Conservation (phyloP, 768 basidiomycete genomes). For the Aureoboletus auriporus region DNA sequence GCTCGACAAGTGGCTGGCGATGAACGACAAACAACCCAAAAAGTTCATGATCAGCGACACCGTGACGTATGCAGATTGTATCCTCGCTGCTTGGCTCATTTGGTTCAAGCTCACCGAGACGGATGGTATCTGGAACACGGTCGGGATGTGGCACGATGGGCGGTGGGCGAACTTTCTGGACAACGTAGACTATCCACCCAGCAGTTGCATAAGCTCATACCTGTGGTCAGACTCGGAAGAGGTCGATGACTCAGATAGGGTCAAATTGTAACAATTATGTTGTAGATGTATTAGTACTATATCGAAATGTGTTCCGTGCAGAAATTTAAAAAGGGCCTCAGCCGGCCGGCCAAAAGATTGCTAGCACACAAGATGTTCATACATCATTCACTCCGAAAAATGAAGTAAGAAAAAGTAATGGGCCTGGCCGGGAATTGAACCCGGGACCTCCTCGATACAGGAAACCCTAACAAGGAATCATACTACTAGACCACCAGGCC, state of each 20-base stretch:
- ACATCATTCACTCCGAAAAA: neutral
- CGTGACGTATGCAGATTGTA: slow-evolving; percentile 34
- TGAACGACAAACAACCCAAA: slow-evolving; percentile 27
- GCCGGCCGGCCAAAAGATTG: no score
- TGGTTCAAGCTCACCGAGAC: slow-evolving; percentile 29
- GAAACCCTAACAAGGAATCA: slow-evolving; percentile 59
- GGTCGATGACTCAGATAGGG: neutral
- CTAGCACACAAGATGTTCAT: no score
- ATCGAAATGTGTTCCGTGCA: no score
- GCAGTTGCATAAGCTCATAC: no score
- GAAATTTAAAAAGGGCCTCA: no score
- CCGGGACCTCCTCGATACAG: slow-evolving; percentile 69
- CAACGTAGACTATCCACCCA: neutral
- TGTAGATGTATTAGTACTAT: no score
- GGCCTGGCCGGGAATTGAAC: slow-evolving; percentile 86
- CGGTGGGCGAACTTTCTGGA: slow-evolving; percentile 34
- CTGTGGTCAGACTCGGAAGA: neutral
- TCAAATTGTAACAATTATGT: neutral
- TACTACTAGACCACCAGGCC: slow-evolving; percentile 64
- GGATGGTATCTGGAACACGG: slow-evolving; percentile 31
- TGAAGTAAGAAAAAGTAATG: neutral
- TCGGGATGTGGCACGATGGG: slow-evolving; percentile 36
- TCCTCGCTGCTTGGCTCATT: slow-evolving; percentile 30
- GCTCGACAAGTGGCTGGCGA: slow-evolving; percentile 30
- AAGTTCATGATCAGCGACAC: slow-evolving; percentile 34